These are phyloP conservation scores for Zygnema cylindricum DNA, from an alignment of 139 green algal species.

Conservation along the genomic window DNA sequence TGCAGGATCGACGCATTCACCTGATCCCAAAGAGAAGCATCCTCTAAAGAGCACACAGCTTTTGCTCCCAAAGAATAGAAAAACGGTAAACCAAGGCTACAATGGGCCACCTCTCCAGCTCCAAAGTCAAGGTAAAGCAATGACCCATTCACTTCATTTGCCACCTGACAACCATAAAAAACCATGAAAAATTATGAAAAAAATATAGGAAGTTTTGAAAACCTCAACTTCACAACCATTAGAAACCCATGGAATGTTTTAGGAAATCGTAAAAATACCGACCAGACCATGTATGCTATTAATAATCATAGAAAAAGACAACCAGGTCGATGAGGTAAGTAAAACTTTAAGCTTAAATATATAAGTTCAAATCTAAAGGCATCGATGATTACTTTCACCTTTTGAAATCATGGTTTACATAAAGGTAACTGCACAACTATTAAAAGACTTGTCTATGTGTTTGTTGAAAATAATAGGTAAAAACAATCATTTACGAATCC, in stretches of 20 bases:
- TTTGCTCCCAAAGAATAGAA: constrained; percentile 34
- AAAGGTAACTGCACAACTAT: too few species aligned
- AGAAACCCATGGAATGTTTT: background rate
- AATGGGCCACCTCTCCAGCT: constrained; percentile 38
- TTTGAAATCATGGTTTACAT: too few species aligned
- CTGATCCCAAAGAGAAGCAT: constrained; percentile 13
- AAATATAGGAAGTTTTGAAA: background rate
- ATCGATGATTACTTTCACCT: too few species aligned
- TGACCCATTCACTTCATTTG: constrained; percentile 11
- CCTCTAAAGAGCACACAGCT: constrained; percentile 32
- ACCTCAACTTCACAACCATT: background rate
- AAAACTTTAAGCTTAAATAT: background rate
- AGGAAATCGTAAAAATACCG: too few species aligned
- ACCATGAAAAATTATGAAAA: too few species aligned
- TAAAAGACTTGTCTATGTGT: too few species aligned
- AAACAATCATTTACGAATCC: too few species aligned
- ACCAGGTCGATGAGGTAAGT: background rate
- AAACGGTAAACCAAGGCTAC: constrained; percentile 36
- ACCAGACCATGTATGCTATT: background rate
- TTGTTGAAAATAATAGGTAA: too few species aligned
- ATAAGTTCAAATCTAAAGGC: too few species aligned
- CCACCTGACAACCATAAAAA: constrained; percentile 24
- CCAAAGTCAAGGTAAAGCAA: constrained; percentile 45
- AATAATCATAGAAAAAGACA: background rate
- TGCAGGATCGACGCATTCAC: background rate